Evolutionary conservation across 208 protist genomes (phyloP), one percentile per base, ranked within the genome.

Genomic region (Porcisia deanei): DNA sequence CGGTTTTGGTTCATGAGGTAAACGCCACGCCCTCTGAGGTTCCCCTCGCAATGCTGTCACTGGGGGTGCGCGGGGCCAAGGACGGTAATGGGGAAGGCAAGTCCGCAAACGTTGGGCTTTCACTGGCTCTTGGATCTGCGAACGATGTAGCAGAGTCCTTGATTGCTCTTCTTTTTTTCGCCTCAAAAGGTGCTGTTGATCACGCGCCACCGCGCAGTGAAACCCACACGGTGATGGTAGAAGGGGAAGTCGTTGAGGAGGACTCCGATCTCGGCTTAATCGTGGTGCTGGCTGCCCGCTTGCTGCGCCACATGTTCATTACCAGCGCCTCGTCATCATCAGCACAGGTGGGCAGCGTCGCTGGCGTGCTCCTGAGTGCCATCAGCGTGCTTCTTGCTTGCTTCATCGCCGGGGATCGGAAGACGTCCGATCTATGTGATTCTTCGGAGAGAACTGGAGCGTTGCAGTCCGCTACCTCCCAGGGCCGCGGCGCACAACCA

Each of bases 381-480:
- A 61, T 83, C 52, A 83, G 73, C 73, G 71, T 87, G 49, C 79
- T 87, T 20, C 76, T 91, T 8, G 79, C 81, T 0, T 81, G 81
- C 54, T 85, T 91, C 75, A 75, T 86, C 45, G 81, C 71, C 25
- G 65, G 61, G 39, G 76, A 82, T 9, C 59, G 72, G 30, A 65
- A 25, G 6, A 45, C 64, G 52, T 64, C 43, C 7, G 37, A 18
- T 9, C 43, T 7, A 22, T 41, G 49, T n/a, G 43, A 64, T 54
- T 49, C 10, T 34, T 1, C 18, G 22, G 30, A 73, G 52, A 10
- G 8, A 8, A 12, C 39, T n/a, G 55, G 1, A 12, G 55, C 53
- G 20, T 18, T 64, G 49, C 43, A 45, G 47, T 41, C 37, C 18
- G 37, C 25, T n/a, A 43, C 22, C 37, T 18, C 2, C 14, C 18